Evolutionary conservation across 768 basidiomycete genomes (phyloP).

Genomic region (Saitozyma sp.): DNA sequence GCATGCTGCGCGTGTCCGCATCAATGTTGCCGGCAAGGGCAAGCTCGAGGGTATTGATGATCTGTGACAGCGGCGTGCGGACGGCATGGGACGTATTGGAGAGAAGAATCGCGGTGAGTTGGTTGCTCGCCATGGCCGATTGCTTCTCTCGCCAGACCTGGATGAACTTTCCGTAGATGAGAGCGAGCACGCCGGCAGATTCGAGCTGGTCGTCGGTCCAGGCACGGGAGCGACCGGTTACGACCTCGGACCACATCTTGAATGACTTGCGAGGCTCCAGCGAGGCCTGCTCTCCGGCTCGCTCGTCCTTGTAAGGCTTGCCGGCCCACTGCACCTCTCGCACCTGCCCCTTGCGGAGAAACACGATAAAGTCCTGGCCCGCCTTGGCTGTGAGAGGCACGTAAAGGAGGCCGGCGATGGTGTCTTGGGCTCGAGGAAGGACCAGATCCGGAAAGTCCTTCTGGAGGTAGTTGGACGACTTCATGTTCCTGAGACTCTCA

Average conservation of each 20-base stretch:
- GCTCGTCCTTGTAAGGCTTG: slow-evolving; percentile 61
- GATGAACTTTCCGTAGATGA: slow-evolving; percentile 78
- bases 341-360: slow-evolving; percentile 71
- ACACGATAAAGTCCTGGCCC: slow-evolving; percentile 77
- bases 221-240: slow-evolving; percentile 65
- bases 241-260: slow-evolving; percentile 73
- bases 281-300: slow-evolving; percentile 52
- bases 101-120: slow-evolving; percentile 70
- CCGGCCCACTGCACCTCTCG: slow-evolving; percentile 78
- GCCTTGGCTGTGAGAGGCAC: slow-evolving; percentile 68
- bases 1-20: slow-evolving; percentile 70
- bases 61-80: slow-evolving; percentile 59
- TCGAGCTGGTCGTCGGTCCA: slow-evolving; percentile 85
- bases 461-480: slow-evolving; percentile 68
- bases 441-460: slow-evolving; percentile 72
- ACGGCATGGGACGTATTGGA: slow-evolving; percentile 84
- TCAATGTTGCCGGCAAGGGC: slow-evolving; percentile 75
- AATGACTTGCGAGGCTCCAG: slow-evolving; percentile 79
- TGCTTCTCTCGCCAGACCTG: slow-evolving; percentile 85
- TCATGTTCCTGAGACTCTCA: slow-evolving; percentile 59
- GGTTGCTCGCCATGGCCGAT: slow-evolving; percentile 67
- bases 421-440: slow-evolving; percentile 59
- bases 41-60: slow-evolving; percentile 82
- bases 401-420: slow-evolving; percentile 71
- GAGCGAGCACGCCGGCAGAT: slow-evolving; percentile 72